These are phyloP conservation scores for Pisolithus microcarpus DNA, from an alignment of 768 basidiomycete species.

Conservation along the genomic window DNA sequence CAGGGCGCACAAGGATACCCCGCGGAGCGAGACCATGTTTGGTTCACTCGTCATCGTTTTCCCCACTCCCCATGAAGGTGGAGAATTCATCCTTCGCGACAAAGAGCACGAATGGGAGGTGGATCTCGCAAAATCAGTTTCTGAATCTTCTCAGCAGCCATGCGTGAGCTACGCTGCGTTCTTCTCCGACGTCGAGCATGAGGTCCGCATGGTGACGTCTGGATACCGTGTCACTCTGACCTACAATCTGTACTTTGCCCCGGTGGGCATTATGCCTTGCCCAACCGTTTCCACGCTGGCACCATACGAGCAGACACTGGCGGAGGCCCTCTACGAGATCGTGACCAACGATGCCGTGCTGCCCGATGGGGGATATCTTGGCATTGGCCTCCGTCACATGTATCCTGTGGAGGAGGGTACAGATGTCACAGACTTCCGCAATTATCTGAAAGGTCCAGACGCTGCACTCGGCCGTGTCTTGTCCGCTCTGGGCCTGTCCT, in stretches of 20 bases:
- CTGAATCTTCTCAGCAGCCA: constrained; percentile 2
- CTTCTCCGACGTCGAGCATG: constrained; percentile 39
- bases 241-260: constrained; percentile 30
- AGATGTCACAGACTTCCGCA: no score
- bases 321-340: no score
- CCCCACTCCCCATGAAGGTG: constrained; percentile 42
- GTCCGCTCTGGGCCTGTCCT: no score
- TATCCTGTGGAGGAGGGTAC: no score
- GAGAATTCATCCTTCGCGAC: no score
- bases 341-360: no score
- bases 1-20: constrained; percentile 45
- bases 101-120: constrained; percentile 4
- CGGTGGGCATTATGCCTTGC: neutral
- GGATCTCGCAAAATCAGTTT: constrained; percentile 29
- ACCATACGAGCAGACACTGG: no score
- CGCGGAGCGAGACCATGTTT: constrained; percentile 37
- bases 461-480: no score
- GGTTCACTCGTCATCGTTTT: constrained; percentile 48
- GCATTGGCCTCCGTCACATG: no score
- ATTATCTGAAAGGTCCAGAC: no score
- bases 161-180: constrained; percentile 34
- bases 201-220: constrained; percentile 32
- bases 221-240: constrained; percentile 38
- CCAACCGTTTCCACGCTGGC: no score
- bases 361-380: no score